Percentiles rank a stretch among this genome's conserved stretches.
These are phyloP conservation scores for Wickerhamomyces canadensis DNA, from an alignment of 805 yeast genomes.

Conservation along the genomic window DNA sequence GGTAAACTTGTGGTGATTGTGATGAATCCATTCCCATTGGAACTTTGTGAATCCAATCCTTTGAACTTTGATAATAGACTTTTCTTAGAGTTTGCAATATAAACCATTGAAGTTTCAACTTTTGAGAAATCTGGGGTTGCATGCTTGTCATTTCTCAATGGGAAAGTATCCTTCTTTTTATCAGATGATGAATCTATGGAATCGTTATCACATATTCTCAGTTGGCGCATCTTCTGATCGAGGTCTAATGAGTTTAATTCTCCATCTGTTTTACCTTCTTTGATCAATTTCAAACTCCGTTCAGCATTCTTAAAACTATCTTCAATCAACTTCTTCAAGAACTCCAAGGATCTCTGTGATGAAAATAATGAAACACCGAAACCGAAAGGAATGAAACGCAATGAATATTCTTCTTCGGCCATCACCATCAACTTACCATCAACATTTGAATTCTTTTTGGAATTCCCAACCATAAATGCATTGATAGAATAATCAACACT, in stretches of 20 bases:
- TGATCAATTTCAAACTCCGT: conserved; percentile 11
- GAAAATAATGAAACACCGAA: conserved; percentile 22
- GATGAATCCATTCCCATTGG: conserved; percentile 25
- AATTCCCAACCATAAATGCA: conserved; percentile 49
- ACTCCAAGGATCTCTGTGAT: conserved; percentile 7
- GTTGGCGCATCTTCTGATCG: too few relatives aligned
- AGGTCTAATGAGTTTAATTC: conserved; percentile 9
- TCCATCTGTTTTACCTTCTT: conserved; percentile 14
- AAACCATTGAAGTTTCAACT: conserved; percentile 10
- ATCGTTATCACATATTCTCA: too few relatives aligned
- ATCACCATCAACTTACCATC: conserved; percentile 24
- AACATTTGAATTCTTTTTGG: conserved; percentile 16
- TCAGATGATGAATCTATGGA: conserved; percentile 1
- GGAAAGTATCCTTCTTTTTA: conserved; percentile 11
- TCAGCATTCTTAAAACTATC: conserved; percentile 14
- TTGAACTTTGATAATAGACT: conserved; percentile 1
- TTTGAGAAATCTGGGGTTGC: conserved; percentile 17
- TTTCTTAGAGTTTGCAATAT: conserved; percentile 2
- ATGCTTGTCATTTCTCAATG: conserved; percentile 15
- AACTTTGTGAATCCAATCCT: conserved; percentile 1
- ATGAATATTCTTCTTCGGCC: conserved; percentile 30
- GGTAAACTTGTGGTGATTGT: conserved; percentile 27
- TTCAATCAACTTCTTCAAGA: conserved; percentile 10
- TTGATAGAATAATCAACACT: conserved; percentile 51
- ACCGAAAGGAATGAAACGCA: conserved; percentile 37